Evolutionary conservation across 352 stramenopile genomes (phyloP).

Genomic region (Chrysophaeum taylorii): DNA sequence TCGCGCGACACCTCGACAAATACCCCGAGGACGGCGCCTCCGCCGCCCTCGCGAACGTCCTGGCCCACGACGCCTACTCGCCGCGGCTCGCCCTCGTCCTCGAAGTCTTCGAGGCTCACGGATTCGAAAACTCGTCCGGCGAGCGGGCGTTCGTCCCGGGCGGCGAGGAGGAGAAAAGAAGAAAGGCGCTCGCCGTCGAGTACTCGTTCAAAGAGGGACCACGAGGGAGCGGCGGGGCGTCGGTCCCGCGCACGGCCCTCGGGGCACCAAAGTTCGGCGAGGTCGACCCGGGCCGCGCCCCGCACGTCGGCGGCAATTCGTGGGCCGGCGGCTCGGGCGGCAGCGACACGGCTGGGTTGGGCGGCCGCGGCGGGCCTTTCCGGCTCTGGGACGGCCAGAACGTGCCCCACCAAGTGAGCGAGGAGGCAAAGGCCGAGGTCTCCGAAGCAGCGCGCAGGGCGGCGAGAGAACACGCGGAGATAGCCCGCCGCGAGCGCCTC

Average conservation of each 20-base stretch:
- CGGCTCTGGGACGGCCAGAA: slow-evolving; percentile 79
- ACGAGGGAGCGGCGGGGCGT: slow-evolving; percentile 27
- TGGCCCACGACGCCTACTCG: slow-evolving; percentile 75
- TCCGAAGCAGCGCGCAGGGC: slow-evolving; percentile 64
- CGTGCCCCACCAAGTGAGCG: slow-evolving; percentile 76
- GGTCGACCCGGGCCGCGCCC: slow-evolving; percentile 78
- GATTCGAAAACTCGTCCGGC: slow-evolving; percentile 30
- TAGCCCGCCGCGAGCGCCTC: slow-evolving; percentile 35
- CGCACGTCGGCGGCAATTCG: slow-evolving; percentile 83
- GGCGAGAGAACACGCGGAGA: slow-evolving; percentile 40
- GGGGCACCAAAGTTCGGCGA: slow-evolving; percentile 79
- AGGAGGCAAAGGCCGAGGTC: slow-evolving; percentile 79
- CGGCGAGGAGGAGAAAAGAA: not conserved
- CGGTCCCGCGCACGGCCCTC: slow-evolving; percentile 53
- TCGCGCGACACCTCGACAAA: slow-evolving; percentile 79
- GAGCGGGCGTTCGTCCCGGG: not conserved
- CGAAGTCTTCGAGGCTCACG: slow-evolving; percentile 40
- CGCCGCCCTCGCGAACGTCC: slow-evolving; percentile 74
- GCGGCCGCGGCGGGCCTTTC: slow-evolving; percentile 83
- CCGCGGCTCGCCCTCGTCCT: slow-evolving; percentile 29
- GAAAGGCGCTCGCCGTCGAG: not conserved
- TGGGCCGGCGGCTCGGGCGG: slow-evolving; percentile 73
- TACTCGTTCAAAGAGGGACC: not conserved
- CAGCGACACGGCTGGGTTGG: slow-evolving; percentile 71
- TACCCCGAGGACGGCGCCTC: slow-evolving; percentile 80